Conservation (phyloP, 176 grass and related monocot species). For the Eragrostis nindensis region DNA sequence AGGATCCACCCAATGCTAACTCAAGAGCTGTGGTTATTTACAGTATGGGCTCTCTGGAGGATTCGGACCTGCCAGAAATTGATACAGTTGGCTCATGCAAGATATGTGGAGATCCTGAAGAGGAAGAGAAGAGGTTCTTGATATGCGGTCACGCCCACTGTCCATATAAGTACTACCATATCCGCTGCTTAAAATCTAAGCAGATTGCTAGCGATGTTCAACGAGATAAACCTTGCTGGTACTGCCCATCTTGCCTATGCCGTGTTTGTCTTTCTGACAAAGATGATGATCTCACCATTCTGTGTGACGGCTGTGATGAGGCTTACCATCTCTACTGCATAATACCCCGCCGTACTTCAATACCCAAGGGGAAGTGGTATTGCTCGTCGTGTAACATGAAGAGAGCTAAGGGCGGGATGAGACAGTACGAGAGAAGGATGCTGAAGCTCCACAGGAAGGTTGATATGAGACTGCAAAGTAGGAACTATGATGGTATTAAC, state of each 20-base stretch:
- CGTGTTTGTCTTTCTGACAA: conserved; percentile 68
- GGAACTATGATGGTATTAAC: conserved; percentile 49
- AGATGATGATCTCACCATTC: conserved; percentile 76
- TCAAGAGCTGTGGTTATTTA: conserved; percentile 39
- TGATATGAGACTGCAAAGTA: conserved; percentile 32
- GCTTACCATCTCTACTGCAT: conserved; percentile 92
- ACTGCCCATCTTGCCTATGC: conserved; percentile 92
- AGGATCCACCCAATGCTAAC: conserved; percentile 38
- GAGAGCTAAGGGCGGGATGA: conserved; percentile 65
- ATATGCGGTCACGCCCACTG: conserved; percentile 71
- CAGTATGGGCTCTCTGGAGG: conserved; percentile 30
- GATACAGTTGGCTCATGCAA: conserved; percentile 62
- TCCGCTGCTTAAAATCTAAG: conserved; percentile 61
- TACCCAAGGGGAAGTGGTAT: conserved; percentile 84
- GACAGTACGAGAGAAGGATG: conserved; percentile 50
- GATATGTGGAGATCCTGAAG: conserved; percentile 72
- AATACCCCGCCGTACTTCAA: conserved; percentile 54
- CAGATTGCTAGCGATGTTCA: conserved; percentile 61
- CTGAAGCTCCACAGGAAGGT: conserved; percentile 55
- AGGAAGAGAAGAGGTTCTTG: conserved; percentile 74
- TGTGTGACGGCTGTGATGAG: conserved; percentile 85
- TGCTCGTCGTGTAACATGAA: conserved; percentile 61
- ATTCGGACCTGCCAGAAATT: conserved; percentile 35
- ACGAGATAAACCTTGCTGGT: conserved; percentile 59
- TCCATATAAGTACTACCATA: conserved; percentile 86